Conservation (phyloP, 768 basidiomycete species). For the Ephemerocybe angulata region DNA sequence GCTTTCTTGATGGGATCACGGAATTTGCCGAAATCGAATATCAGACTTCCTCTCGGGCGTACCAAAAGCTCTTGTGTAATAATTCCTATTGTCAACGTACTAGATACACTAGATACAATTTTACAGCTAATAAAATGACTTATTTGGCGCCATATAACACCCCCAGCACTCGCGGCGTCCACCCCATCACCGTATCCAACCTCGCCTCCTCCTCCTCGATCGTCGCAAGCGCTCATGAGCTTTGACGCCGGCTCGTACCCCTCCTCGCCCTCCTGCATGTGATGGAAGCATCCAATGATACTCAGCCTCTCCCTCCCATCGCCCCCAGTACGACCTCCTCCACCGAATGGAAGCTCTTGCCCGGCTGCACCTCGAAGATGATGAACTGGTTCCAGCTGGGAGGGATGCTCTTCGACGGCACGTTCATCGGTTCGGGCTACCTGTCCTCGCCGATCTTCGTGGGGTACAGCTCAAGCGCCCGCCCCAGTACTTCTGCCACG, state of each 20-base stretch:
- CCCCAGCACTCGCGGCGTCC: conserved; percentile 86
- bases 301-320: conserved; percentile 76
- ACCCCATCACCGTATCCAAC: conserved; percentile 80
- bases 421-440: conserved; percentile 61
- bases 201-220: conserved; percentile 78
- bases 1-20: too few relatives aligned
- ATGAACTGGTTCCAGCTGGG: conserved; percentile 90
- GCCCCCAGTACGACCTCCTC: conserved; percentile 89
- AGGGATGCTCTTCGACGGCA: conserved; percentile 64
- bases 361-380: conserved; percentile 91
- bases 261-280: conserved; percentile 85
- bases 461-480: conserved; percentile 95
- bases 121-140: too few relatives aligned
- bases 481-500: conserved; percentile 89
- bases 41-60: too few relatives aligned
- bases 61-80: too few relatives aligned
- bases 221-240: conserved; percentile 84
- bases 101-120: too few relatives aligned
- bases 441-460: conserved; percentile 57
- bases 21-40: too few relatives aligned
- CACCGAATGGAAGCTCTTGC: conserved; percentile 92
- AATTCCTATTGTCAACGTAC: too few relatives aligned
- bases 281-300: conserved; percentile 97
- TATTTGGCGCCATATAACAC: conserved; percentile 95
- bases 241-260: conserved; percentile 73